Percentiles rank a stretch among this genome's conserved stretches.
Conservation (phyloP, 2,329 filamentous ascomycete genomes). For the Paecilomyces fulvus region DNA sequence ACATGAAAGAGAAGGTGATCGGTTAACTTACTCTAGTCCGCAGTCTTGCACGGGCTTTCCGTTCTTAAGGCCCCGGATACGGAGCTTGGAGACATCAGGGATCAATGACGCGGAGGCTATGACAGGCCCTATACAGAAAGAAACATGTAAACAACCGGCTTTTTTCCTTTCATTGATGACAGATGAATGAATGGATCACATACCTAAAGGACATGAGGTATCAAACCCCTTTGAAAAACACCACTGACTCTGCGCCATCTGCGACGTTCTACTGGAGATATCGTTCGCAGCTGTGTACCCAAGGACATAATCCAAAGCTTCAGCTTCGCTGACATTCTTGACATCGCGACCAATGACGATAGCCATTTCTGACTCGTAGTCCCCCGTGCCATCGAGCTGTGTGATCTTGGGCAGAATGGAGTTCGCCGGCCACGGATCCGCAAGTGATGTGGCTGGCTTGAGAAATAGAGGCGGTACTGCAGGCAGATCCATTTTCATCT, state of each 20-base stretch:
- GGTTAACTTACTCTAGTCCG: constrained; percentile 33
- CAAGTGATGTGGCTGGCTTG: constrained; percentile 48
- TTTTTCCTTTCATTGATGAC: constrained; percentile 3
- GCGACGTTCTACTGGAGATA: constrained; percentile 50
- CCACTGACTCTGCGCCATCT: constrained; percentile 48
- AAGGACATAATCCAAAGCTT: constrained; percentile 53
- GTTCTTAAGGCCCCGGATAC: constrained; percentile 37
- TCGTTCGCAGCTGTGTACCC: constrained; percentile 59
- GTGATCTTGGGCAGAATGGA: constrained; percentile 48
- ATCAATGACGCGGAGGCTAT: constrained; percentile 36
- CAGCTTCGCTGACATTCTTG: constrained; percentile 48
- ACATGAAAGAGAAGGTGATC: too few relatives aligned
- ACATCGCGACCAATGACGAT: constrained; percentile 46
- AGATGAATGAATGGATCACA: background rate
- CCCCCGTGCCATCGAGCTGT: constrained; percentile 45
- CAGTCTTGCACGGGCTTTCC: constrained; percentile 45
- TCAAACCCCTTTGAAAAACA: constrained; percentile 55
- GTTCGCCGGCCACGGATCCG: constrained; percentile 45
- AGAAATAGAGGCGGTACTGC: constrained; percentile 50
- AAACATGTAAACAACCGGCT: background rate
- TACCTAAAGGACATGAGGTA: constrained; percentile 45
- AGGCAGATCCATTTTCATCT: constrained; percentile 46
- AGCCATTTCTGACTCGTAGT: constrained; percentile 53
- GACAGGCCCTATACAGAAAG: constrained; percentile 34
- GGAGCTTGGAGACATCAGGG: constrained; percentile 24